Evolutionary conservation across 805 yeast species (phyloP).

Genomic region (Spathaspora arborariae): DNA sequence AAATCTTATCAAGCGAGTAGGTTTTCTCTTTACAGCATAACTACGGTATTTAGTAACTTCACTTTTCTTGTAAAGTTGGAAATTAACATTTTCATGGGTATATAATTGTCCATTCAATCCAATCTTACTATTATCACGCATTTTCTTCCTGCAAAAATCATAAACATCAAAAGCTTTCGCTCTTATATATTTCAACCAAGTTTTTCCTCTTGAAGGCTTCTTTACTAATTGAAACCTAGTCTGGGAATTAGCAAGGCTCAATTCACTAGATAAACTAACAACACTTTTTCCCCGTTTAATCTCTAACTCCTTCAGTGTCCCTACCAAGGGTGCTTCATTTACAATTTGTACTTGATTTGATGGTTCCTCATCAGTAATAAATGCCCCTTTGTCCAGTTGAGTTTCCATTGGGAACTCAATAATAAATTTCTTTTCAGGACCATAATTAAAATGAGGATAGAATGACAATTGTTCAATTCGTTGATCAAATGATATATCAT

Average conservation of each 20-base stretch:
- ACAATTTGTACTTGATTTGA: background rate
- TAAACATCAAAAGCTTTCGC: background rate
- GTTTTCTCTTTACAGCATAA: background rate
- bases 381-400: background rate
- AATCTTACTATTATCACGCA: background rate
- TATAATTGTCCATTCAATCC: background rate
- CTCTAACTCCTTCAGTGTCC: background rate
- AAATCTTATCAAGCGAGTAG: background rate
- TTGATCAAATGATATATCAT: slow-evolving; percentile 4
- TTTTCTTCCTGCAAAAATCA: background rate
- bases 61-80: background rate
- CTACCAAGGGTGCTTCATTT: background rate
- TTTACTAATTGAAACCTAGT: background rate
- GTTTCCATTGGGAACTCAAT: background rate
- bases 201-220: background rate
- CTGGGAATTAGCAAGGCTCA: background rate
- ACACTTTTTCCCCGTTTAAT: background rate
- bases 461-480: background rate
- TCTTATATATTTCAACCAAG: background rate
- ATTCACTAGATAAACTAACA: background rate
- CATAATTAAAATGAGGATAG: background rate
- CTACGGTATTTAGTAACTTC: background rate
- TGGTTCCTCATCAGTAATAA: background rate
- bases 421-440: background rate
- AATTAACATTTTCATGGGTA: slow-evolving; percentile 2